These are phyloP conservation scores for Phaeosphaeria sp. DNA, from an alignment of 2,329 filamentous ascomycete species.

Conservation along the genomic window DNA sequence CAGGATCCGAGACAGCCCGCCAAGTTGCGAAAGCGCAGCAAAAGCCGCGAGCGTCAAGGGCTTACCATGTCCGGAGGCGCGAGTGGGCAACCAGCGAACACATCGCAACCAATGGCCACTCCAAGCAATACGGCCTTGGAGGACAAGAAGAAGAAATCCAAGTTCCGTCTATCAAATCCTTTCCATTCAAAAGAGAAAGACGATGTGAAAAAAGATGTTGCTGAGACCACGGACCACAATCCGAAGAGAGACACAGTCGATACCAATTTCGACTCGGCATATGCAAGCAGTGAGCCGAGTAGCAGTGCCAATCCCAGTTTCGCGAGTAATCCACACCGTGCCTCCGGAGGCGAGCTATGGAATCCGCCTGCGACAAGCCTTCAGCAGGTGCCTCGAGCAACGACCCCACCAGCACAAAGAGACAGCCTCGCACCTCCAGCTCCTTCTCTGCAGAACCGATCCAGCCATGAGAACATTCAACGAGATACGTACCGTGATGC, in stretches of 20 bases:
- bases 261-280: conserved; percentile 39
- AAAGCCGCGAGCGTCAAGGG: conserved; percentile 38
- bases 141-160: conserved; percentile 46
- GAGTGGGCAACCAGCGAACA: conserved; percentile 22
- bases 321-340: conserved; percentile 31
- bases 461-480: conserved; percentile 34
- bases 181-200: conserved; percentile 43
- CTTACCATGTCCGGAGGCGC: conserved; percentile 29
- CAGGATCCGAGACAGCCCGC: conserved; percentile 28
- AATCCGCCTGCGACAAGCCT: conserved; percentile 21
- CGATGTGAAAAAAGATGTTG: conserved; percentile 6
- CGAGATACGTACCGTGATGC: conserved; percentile 40
- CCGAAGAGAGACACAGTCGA: conserved; percentile 19
- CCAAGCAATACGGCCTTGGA: conserved; percentile 24
- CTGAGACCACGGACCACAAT: conserved; percentile 13
- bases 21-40: conserved; percentile 41
- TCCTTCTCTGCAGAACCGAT: conserved; percentile 19
- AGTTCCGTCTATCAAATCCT: conserved; percentile 45
- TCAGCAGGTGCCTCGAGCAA: conserved; percentile 20
- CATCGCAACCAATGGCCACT: conserved; percentile 22
- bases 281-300: conserved; percentile 41
- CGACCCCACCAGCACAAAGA: conserved; percentile 12
- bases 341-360: conserved; percentile 38
- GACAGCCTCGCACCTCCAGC: conserved; percentile 21
- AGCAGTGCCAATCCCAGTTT: conserved; percentile 43